phyloP scores from a whole-genome alignment of 495 filamentous ascomycete species.

The Podospora conica region DNA sequence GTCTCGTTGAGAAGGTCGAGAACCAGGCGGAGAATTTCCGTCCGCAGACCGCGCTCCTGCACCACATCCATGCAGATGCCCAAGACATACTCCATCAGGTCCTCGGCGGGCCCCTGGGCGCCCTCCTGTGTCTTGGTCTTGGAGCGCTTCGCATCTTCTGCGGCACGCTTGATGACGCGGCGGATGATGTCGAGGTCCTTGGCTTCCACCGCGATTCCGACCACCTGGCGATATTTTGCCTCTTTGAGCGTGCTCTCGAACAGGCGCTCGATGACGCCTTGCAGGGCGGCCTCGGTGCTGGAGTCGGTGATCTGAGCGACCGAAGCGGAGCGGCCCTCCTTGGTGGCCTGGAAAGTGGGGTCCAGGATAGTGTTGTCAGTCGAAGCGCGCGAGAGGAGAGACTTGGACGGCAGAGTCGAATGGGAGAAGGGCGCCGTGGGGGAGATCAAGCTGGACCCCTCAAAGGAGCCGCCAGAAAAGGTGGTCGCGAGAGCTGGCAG shows the following conservation, averaged over 20 bases:
- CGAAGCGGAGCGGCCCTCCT: conserved; percentile 44
- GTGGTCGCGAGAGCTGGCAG: conserved; percentile 67
- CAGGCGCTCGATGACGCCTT: conserved; percentile 75
- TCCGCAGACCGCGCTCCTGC: conserved; percentile 80
- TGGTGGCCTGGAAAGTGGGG: conserved; percentile 50
- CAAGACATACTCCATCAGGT: conserved; percentile 93
- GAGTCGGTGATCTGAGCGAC: conserved; percentile 40
- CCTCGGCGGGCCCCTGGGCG: conserved; percentile 64
- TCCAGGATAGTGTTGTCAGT: conserved; percentile 57
- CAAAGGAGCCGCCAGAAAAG: conserved; percentile 59
- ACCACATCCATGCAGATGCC: conserved; percentile 97
- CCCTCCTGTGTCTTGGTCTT: conserved; percentile 43
- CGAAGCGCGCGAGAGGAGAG: conserved; percentile 65
- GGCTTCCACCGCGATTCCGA: conserved; percentile 95
- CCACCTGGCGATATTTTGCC: conserved; percentile 91
- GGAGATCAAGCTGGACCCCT: conserved; percentile 63
- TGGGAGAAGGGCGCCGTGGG: conserved; percentile 93
- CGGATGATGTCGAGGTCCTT: conserved; percentile 87
- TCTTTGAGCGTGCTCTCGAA: conserved; percentile 87
- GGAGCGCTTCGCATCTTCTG: conserved; percentile 69
- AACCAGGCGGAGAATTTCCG: conserved; percentile 76
- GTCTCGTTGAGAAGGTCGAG: conserved; percentile 84
- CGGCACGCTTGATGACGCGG: conserved; percentile 73
- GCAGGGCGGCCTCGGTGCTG: conserved; percentile 60
- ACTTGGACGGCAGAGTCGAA: conserved; percentile 82